These are phyloP conservation scores for Diaporthe velutina DNA, from an alignment of 2,329 filamentous ascomycete species.

Conservation along the genomic window DNA sequence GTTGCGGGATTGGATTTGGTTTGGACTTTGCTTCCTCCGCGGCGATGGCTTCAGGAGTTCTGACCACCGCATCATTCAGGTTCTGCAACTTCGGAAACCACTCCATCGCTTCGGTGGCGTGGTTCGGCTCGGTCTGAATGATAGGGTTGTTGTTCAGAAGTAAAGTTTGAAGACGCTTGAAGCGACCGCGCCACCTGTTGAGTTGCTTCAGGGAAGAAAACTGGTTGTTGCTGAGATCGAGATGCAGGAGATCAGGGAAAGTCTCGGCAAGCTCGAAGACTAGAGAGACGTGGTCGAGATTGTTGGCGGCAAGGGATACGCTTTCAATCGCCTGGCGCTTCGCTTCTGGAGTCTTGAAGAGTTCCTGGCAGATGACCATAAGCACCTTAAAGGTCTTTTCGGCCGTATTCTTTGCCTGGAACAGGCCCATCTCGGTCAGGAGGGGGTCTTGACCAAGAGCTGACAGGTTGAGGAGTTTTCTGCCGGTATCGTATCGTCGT, in stretches of 20 bases:
- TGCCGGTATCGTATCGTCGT: slow-evolving; percentile 77
- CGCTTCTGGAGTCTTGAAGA: slow-evolving; percentile 78
- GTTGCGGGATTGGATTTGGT: slow-evolving; percentile 71
- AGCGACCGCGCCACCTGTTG: slow-evolving; percentile 82
- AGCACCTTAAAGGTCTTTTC: slow-evolving; percentile 93
- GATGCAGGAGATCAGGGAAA: slow-evolving; percentile 87
- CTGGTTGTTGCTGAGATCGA: slow-evolving; percentile 89
- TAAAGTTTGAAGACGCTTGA: slow-evolving; percentile 83
- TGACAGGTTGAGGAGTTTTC: slow-evolving; percentile 88
- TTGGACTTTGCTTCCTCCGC: slow-evolving; percentile 63
- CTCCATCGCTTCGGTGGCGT: slow-evolving; percentile 76
- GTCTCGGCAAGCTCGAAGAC: slow-evolving; percentile 83
- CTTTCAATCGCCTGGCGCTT: slow-evolving; percentile 85
- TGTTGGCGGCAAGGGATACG: slow-evolving; percentile 85
- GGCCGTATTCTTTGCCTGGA: slow-evolving; percentile 76
- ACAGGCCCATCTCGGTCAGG: slow-evolving; percentile 81
- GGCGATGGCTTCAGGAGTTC: slow-evolving; percentile 78
- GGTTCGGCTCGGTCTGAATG: slow-evolving; percentile 72
- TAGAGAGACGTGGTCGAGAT: slow-evolving; percentile 77
- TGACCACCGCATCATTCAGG: slow-evolving; percentile 81
- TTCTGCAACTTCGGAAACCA: slow-evolving; percentile 88
- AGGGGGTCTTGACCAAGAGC: slow-evolving; percentile 78
- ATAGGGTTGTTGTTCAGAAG: slow-evolving; percentile 84
- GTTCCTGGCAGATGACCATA: slow-evolving; percentile 85
- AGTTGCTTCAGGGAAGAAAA: slow-evolving; percentile 77